Conservation (phyloP, 495 filamentous ascomycete genomes). For the Schizothecium vesticola region DNA sequence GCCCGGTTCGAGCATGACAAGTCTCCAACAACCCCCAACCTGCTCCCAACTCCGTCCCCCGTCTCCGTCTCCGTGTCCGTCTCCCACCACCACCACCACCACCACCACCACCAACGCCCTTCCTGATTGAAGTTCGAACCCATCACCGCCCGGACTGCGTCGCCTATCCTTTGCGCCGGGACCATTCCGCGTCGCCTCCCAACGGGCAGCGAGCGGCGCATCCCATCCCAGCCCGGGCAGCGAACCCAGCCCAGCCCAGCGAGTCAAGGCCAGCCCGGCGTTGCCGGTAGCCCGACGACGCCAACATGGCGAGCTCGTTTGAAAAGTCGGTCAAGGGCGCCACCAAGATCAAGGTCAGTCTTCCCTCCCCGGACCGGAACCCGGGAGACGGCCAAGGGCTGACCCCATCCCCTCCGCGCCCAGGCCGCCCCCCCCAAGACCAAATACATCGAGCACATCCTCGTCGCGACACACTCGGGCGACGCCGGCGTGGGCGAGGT, state of each 20-base stretch:
- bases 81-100: neutral
- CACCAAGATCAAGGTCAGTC: constrained; percentile 83
- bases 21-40: constrained; percentile 2
- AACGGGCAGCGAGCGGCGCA: neutral
- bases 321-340: constrained; percentile 93
- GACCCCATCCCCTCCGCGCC: constrained; percentile 3
- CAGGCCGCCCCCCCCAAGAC: constrained; percentile 95
- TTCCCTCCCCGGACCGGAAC: neutral
- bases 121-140: neutral
- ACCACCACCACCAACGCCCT: neutral
- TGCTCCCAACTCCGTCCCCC: constrained; percentile 1
- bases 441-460: constrained; percentile 98
- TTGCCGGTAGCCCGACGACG: constrained; percentile 6
- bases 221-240: neutral
- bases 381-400: constrained; percentile 1
- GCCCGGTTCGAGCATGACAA: constrained; percentile 2
- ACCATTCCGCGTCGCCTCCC: neutral
- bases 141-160: neutral
- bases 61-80: constrained; percentile 1
- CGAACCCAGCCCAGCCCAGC: neutral
- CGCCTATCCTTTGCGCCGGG: neutral
- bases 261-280: neutral
- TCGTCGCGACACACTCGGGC: constrained; percentile 89
- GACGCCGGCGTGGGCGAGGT: constrained; percentile 95
- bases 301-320: constrained; percentile 68